phyloP scores from a whole-genome alignment of 208 protist species.

The Porcisia hertigi region DNA sequence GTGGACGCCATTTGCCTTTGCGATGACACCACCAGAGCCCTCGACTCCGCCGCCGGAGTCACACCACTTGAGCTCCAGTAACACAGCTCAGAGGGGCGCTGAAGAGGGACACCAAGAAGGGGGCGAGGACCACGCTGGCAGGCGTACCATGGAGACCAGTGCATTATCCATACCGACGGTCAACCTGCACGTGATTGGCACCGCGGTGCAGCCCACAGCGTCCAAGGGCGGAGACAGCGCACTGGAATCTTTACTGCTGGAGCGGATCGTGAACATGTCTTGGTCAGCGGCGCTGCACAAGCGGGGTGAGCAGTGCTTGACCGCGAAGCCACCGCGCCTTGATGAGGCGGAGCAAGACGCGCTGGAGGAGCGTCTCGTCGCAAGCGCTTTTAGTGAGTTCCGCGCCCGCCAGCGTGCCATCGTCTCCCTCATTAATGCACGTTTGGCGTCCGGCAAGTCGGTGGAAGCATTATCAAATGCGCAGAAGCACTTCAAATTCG shows the following conservation, averaged over 20 bases:
- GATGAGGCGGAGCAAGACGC: slow-evolving; percentile 47
- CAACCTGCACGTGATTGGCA: background rate
- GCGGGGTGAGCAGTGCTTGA: slow-evolving; percentile 71
- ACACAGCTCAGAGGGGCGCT: background rate
- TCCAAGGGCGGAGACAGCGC: slow-evolving; percentile 4
- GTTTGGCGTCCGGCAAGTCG: slow-evolving; percentile 58
- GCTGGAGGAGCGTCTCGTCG: slow-evolving; percentile 56
- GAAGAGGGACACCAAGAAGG: background rate
- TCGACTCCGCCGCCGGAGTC: slow-evolving; percentile 16
- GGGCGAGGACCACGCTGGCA: slow-evolving; percentile 9
- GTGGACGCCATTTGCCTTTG: slow-evolving; percentile 27
- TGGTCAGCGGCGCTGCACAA: slow-evolving; percentile 79
- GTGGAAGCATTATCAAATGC: slow-evolving; percentile 59
- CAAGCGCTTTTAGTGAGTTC: slow-evolving; percentile 47
- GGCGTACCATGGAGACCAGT: slow-evolving; percentile 10
- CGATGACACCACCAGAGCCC: slow-evolving; percentile 14
- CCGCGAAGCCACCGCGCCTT: slow-evolving; percentile 44
- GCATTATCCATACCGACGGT: slow-evolving; percentile 7
- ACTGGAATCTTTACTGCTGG: slow-evolving; percentile 35
- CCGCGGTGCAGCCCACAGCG: background rate
- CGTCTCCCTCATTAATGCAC: slow-evolving; percentile 59
- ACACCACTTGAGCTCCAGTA: background rate
- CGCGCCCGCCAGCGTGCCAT: slow-evolving; percentile 67
- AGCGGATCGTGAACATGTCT: slow-evolving; percentile 63
- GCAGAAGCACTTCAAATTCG: slow-evolving; percentile 70